These are phyloP conservation scores for Candida ovalis DNA, from an alignment of 805 yeast species.

Conservation along the genomic window DNA sequence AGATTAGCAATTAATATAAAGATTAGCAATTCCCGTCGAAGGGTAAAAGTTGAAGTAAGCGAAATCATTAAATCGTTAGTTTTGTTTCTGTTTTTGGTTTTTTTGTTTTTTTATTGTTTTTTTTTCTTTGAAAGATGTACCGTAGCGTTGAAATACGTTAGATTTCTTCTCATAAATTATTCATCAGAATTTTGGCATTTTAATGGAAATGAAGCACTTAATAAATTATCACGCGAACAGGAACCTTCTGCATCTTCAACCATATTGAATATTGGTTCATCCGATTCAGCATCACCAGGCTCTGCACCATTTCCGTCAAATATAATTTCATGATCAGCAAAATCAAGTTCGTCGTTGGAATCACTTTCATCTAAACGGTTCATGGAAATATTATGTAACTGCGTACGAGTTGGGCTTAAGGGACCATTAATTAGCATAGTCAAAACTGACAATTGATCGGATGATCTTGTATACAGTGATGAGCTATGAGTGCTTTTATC, in stretches of 20 bases:
- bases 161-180: too few species aligned
- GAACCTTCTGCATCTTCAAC: not conserved
- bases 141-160: too few species aligned
- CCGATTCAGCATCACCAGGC: not conserved
- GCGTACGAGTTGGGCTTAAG: conserved; percentile 12
- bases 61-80: too few species aligned
- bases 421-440: conserved; percentile 23
- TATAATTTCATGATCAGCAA: not conserved
- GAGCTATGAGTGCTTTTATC: not conserved
- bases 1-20: too few species aligned
- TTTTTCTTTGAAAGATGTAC: too few species aligned
- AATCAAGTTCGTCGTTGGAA: conserved; percentile 3
- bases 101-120: too few species aligned
- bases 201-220: conserved; percentile 7
- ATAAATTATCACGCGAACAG: not conserved
- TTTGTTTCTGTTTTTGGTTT: too few species aligned
- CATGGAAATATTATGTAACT: conserved; percentile 6
- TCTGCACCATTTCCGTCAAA: not conserved
- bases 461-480: conserved; percentile 3
- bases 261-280: not conserved
- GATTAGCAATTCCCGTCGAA: too few species aligned
- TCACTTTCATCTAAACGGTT: conserved; percentile 3
- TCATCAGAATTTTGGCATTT: not conserved
- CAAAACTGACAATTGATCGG: conserved; percentile 18
- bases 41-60: too few species aligned